Evolutionary conservation across 176 grass and related monocot genomes (phyloP).

Genomic region (Oryza longistaminata): DNA sequence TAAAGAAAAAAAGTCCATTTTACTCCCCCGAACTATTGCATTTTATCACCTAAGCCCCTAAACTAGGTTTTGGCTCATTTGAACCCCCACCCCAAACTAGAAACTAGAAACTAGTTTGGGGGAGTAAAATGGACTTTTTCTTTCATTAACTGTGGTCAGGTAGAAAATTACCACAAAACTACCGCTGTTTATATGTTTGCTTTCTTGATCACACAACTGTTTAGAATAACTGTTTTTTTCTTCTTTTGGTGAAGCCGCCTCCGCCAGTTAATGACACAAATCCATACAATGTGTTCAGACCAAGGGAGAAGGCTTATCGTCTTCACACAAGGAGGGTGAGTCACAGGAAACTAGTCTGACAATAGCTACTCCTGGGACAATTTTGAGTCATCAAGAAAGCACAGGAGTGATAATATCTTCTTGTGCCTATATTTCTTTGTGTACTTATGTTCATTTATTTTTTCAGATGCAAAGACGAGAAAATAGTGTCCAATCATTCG

Average conservation of each 20-base stretch:
- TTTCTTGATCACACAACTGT: not conserved
- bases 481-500: slow-evolving; percentile 71
- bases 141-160: not conserved
- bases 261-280: slow-evolving; percentile 85
- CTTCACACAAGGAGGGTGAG: slow-evolving; percentile 86
- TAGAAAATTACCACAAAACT: not conserved
- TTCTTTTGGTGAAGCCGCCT: slow-evolving; percentile 57
- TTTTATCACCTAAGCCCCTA: too few species aligned
- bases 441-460: slow-evolving; percentile 12
- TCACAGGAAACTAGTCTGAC: not conserved
- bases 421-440: not conserved
- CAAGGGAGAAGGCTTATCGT: slow-evolving; percentile 79
- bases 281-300: slow-evolving; percentile 94
- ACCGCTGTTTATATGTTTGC: not conserved
- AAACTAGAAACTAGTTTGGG: too few species aligned
- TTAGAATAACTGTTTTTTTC: slow-evolving; percentile 32
- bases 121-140: too few species aligned
- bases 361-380: not conserved
- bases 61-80: too few species aligned
- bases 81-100: too few species aligned
- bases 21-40: too few species aligned
- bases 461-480: slow-evolving; percentile 78
- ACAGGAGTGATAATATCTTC: not conserved
- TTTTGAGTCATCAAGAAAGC: not conserved
- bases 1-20: too few species aligned